Conservation (phyloP, 345 rosid genomes). For the Schrenkiella parvula region DNA sequence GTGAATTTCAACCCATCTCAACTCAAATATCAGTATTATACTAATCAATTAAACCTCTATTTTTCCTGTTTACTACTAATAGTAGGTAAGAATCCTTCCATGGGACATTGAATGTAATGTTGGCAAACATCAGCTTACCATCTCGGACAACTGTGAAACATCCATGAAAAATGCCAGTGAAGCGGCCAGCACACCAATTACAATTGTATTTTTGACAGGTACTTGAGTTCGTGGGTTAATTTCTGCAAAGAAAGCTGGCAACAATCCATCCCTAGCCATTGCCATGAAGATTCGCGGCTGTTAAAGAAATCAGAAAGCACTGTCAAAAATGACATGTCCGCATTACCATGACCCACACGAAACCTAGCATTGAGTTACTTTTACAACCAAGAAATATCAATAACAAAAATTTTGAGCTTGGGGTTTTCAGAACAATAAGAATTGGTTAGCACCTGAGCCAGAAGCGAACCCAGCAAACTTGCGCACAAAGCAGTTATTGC, state of each 20-base stretch:
- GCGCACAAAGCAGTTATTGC: slow-evolving; percentile 66
- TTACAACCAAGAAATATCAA: neutral
- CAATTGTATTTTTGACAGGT: slow-evolving; percentile 64
- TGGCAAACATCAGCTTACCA: slow-evolving; percentile 41
- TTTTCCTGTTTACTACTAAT: slow-evolving; percentile 2
- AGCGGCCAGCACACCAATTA: slow-evolving; percentile 49
- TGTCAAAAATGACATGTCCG: slow-evolving; percentile 10
- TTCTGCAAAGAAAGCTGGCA: slow-evolving; percentile 69
- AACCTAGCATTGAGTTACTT: neutral
- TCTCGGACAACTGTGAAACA: slow-evolving; percentile 61
- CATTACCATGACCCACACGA: neutral
- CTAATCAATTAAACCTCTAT: slow-evolving; percentile 2
- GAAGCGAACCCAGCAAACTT: slow-evolving; percentile 67
- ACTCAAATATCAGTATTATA: neutral
- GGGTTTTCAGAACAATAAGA: neutral
- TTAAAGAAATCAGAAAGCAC: neutral
- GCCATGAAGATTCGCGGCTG: slow-evolving; percentile 77
- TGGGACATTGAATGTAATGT: neutral
- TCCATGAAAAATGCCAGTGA: slow-evolving; percentile 60
- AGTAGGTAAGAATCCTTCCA: neutral
- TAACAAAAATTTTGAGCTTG: neutral
- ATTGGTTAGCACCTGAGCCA: slow-evolving; percentile 47
- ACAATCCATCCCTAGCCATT: slow-evolving; percentile 73
- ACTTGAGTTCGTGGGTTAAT: slow-evolving; percentile 56
- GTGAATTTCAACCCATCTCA: neutral